phyloP scores from a whole-genome alignment of 306 rosid species.

The Dryas alaskensis region DNA sequence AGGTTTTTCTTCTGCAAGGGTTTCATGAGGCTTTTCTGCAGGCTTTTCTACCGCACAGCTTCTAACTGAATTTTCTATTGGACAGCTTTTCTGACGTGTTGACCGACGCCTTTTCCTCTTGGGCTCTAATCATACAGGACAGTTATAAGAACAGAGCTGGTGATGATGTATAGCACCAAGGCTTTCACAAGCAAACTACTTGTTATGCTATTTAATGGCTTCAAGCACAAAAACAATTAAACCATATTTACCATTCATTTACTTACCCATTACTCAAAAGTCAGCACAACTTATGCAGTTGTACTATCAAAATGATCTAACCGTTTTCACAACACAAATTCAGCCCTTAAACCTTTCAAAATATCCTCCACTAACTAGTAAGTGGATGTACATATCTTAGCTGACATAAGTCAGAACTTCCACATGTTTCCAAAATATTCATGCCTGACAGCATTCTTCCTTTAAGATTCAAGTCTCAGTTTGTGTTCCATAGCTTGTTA shows the following conservation, averaged over 20 bases:
- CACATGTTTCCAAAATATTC: background rate
- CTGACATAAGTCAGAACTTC: background rate
- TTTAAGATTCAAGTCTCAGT: background rate
- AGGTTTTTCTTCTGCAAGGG: slow-evolving; percentile 14
- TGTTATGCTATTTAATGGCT: background rate
- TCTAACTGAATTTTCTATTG: background rate
- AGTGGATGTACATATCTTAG: background rate
- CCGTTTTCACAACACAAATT: background rate
- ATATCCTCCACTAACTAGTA: background rate
- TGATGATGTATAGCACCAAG: background rate
- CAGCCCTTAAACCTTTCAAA: background rate
- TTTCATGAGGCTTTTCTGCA: slow-evolving; percentile 13
- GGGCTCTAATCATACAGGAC: slow-evolving; percentile 12
- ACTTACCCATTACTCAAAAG: background rate
- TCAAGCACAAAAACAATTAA: slow-evolving; percentile 4
- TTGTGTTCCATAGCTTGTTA: background rate
- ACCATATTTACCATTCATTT: background rate
- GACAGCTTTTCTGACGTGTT: slow-evolving; percentile 19
- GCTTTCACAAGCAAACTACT: background rate
- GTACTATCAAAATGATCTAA: background rate
- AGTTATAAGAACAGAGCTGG: background rate
- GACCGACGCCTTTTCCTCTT: slow-evolving; percentile 23
- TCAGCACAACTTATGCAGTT: background rate
- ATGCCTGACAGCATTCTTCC: background rate
- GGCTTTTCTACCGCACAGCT: slow-evolving; percentile 3